A percentile compares a stretch with the other conserved stretches of the same genome.
These are phyloP conservation scores for Craspedostauros australis DNA, from an alignment of 108 stramenopile genomes.

Conservation along the genomic window DNA sequence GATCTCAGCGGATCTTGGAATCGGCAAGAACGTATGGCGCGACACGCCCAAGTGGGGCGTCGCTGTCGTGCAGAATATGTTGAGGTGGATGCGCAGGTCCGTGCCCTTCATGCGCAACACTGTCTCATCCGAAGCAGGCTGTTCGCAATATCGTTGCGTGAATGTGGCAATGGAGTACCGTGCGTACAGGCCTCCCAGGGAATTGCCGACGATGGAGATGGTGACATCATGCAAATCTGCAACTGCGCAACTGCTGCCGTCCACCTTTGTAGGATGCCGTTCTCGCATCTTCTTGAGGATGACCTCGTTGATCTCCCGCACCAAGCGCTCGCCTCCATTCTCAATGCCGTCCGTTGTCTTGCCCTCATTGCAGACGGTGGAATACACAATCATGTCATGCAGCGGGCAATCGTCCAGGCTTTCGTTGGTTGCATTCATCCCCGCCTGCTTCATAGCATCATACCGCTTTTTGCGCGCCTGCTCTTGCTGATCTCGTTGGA, in stretches of 20 bases:
- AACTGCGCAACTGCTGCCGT: neutral
- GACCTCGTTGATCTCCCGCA: slow-evolving; percentile 57
- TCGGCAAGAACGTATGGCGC: slow-evolving; percentile 64
- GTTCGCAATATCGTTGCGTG: slow-evolving; percentile 10
- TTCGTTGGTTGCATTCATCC: neutral
- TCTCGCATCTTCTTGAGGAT: slow-evolving; percentile 42
- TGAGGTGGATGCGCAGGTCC: slow-evolving; percentile 39
- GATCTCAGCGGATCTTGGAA: slow-evolving; percentile 66
- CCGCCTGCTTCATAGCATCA: neutral
- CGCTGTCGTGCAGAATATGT: slow-evolving; percentile 82
- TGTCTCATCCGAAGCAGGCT: neutral
- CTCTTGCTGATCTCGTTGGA: neutral
- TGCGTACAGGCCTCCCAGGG: slow-evolving; percentile 77
- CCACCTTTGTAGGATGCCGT: slow-evolving; percentile 10
- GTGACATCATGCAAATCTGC: slow-evolving; percentile 34
- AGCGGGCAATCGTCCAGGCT: neutral
- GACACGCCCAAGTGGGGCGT: slow-evolving; percentile 80
- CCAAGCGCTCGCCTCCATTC: slow-evolving; percentile 68
- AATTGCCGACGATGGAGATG: slow-evolving; percentile 79
- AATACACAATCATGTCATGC: slow-evolving; percentile 59
- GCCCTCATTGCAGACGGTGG: slow-evolving; percentile 60
- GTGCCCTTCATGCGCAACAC: slow-evolving; percentile 14
- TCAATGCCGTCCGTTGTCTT: slow-evolving; percentile 74
- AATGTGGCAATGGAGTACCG: slow-evolving; percentile 75
- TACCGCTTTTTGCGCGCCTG: neutral